phyloP scores from a whole-genome alignment of 768 basidiomycete genomes.

The Suillus subluteus region DNA sequence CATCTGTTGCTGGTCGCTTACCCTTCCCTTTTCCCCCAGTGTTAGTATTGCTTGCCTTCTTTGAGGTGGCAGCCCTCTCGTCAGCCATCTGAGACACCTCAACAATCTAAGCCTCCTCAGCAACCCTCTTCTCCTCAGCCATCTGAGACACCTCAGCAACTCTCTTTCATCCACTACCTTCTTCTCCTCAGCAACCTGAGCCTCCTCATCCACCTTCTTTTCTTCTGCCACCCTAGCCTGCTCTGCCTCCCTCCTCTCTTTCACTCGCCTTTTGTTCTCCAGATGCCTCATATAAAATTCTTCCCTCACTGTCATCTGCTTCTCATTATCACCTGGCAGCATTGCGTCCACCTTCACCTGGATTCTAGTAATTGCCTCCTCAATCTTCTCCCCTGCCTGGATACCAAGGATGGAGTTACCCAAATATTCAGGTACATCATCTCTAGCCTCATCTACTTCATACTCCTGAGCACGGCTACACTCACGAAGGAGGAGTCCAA shows the following conservation, averaged over 20 bases:
- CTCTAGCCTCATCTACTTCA: background rate
- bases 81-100: no score
- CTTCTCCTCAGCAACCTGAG: background rate
- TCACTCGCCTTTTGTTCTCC: constrained; percentile 1
- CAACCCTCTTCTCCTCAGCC: no score
- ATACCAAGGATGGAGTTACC: background rate
- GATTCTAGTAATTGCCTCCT: background rate
- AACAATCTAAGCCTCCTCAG: no score
- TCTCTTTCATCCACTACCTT: background rate
- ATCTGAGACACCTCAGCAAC: no score
- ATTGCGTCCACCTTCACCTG: no score
- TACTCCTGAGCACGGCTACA: background rate
- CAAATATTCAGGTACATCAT: background rate
- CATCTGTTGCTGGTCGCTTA: background rate
- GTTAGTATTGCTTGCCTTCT: no score
- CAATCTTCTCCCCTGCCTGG: background rate
- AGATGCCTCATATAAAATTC: background rate
- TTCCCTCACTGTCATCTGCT: no score
- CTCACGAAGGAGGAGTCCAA: background rate
- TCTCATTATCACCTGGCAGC: no score
- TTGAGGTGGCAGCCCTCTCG: no score
- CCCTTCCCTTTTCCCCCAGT: no score
- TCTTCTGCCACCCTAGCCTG: background rate
- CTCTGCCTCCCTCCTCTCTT: background rate
- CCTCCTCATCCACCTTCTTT: no score